Evolutionary conservation across 331 rosid species (phyloP).

Genomic region (Pyrus hybrid): DNA sequence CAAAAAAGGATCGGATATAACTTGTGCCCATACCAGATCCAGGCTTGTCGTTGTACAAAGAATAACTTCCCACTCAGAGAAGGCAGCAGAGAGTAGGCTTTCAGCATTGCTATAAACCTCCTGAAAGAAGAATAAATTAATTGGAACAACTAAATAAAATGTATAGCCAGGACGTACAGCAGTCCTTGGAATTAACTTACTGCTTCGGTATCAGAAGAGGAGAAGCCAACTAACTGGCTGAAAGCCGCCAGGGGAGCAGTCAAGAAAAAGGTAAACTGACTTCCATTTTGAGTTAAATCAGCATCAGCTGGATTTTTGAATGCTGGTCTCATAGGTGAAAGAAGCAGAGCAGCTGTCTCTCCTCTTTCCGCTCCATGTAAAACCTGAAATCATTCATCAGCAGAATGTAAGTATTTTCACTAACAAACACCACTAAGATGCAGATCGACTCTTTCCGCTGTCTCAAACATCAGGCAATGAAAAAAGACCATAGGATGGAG

Average conservation of each 20-base stretch:
- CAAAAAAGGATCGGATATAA: conserved; percentile 79
- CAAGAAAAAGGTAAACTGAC: conserved; percentile 92
- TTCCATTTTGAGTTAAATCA: conserved; percentile 52
- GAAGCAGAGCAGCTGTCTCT: conserved; percentile 74
- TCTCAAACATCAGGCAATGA: not conserved
- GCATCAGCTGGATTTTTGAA: conserved; percentile 54
- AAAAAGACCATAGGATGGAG: not conserved
- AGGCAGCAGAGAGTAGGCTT: conserved; percentile 58
- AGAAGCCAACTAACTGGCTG: conserved; percentile 73
- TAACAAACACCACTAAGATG: not conserved
- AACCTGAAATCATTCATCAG: conserved; percentile 46
- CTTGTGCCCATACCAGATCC: conserved; percentile 95
- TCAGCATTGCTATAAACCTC: conserved; percentile 70
- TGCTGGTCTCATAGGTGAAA: conserved; percentile 72
- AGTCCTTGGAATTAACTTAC: conserved; percentile 41
- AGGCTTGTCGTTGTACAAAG: conserved; percentile 67
- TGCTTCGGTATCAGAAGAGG: conserved; percentile 31
- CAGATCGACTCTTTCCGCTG: not conserved
- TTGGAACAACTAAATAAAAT: conserved; percentile 20
- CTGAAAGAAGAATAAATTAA: conserved; percentile 29
- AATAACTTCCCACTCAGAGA: conserved; percentile 84
- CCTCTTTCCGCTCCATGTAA: conserved; percentile 91
- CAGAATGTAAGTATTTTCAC: not conserved
- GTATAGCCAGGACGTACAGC: not conserved
- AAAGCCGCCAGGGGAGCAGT: conserved; percentile 85